phyloP scores from a whole-genome alignment of 2,329 filamentous ascomycete species.

The Xylariomycetidae sp. region DNA sequence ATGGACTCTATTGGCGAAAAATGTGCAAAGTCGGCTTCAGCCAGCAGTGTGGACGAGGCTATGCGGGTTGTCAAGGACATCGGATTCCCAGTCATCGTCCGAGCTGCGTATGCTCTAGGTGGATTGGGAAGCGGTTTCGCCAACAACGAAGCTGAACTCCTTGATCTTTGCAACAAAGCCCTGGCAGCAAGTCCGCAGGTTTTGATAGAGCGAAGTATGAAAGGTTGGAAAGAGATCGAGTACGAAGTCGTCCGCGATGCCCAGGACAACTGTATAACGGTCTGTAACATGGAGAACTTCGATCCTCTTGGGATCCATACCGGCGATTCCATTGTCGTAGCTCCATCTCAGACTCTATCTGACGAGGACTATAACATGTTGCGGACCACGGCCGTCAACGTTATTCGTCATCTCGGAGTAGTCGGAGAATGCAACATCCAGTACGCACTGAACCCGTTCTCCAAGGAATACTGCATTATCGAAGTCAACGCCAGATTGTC shows the following conservation, averaged over 20 bases:
- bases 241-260: slow-evolving; percentile 97
- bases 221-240: slow-evolving; percentile 99
- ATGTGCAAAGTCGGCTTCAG: slow-evolving; percentile 94
- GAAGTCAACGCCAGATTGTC: slow-evolving; percentile 97
- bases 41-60: slow-evolving; percentile 82
- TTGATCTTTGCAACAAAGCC: slow-evolving; percentile 88
- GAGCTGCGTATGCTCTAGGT: slow-evolving; percentile 92
- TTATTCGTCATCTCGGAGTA: slow-evolving; percentile 93
- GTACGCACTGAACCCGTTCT: slow-evolving; percentile 93
- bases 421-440: slow-evolving; percentile 99
- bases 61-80: slow-evolving; percentile 85
- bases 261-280: slow-evolving; percentile 97
- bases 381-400: slow-evolving; percentile 91
- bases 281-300: slow-evolving; percentile 99
- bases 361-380: slow-evolving; percentile 99
- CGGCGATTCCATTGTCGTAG: slow-evolving; percentile 96
- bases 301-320: slow-evolving; percentile 97
- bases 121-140: slow-evolving; percentile 95
- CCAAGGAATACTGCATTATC: slow-evolving; percentile 96
- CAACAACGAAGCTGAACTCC: slow-evolving; percentile 75
- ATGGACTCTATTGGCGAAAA: slow-evolving; percentile 99
- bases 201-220: slow-evolving; percentile 96
- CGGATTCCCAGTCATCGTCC: slow-evolving; percentile 93
- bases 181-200: slow-evolving; percentile 95
- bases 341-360: slow-evolving; percentile 91